Evolutionary conservation across 2,329 filamentous ascomycete genomes (phyloP).

Genomic region (Verticillium longisporum): DNA sequence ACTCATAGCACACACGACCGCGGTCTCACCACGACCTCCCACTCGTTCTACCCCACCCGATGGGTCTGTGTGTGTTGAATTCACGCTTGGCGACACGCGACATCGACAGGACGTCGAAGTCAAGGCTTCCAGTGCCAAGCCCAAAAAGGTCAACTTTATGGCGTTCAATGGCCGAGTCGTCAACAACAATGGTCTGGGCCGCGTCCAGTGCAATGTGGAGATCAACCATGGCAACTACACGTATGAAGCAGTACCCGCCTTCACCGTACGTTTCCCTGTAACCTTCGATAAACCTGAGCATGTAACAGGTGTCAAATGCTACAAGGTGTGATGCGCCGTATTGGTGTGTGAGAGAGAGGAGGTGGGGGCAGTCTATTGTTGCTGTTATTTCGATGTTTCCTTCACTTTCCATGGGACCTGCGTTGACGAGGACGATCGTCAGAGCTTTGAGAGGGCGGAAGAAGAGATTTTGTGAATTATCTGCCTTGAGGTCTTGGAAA

Average conservation of each 20-base stretch:
- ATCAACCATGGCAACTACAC: neutral
- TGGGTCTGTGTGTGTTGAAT: neutral
- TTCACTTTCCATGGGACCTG: no score
- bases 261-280: neutral
- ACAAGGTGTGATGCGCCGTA: neutral
- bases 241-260: neutral
- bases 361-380: no score
- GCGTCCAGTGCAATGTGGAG: neutral
- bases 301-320: neutral
- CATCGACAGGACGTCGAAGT: neutral
- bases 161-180: neutral
- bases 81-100: neutral
- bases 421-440: no score
- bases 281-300: neutral
- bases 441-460: neutral
- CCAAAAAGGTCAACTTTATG: neutral
- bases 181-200: neutral
- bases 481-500: no score
- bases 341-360: neutral
- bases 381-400: no score
- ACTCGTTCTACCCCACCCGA: neutral
- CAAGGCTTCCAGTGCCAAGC: neutral
- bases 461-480: no score
- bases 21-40: neutral
- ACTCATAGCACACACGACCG: neutral